Percentiles rank a stretch among this genome's conserved stretches.
Conservation (phyloP, 1,284 basidiomycete genomes). For the Irpex rosettiformis region DNA sequence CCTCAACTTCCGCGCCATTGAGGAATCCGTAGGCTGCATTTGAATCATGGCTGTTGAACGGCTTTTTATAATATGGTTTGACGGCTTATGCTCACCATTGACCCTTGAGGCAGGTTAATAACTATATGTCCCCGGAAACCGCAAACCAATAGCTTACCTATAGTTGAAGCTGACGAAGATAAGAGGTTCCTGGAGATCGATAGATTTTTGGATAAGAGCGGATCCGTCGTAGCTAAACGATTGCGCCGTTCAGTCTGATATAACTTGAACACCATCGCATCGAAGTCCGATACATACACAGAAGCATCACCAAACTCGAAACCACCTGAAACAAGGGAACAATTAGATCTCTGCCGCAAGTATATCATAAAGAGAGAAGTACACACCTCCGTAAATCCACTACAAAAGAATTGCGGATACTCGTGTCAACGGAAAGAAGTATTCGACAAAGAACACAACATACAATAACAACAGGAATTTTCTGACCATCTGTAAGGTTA, state of each 20-base stretch:
- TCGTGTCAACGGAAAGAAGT: background rate
- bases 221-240: slow-evolving; percentile 23
- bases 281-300: background rate
- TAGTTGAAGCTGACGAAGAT: slow-evolving; percentile 33
- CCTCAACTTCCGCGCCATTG: slow-evolving; percentile 45
- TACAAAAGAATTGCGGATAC: slow-evolving; percentile 16
- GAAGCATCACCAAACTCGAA: slow-evolving; percentile 25
- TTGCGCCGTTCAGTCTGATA: background rate
- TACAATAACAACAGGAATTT: background rate
- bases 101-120: background rate
- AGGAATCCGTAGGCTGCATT: slow-evolving; percentile 43
- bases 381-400: slow-evolving; percentile 54
- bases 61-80: background rate
- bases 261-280: background rate
- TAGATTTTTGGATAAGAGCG: slow-evolving; percentile 29
- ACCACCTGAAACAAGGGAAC: slow-evolving; percentile 17
- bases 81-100: background rate
- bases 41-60: background rate
- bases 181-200: slow-evolving; percentile 33
- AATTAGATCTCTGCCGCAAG: background rate
- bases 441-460: background rate
- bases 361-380: slow-evolving; percentile 14
- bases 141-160: slow-evolving; percentile 15
- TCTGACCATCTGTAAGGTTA: background rate
- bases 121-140: background rate